Conservation (phyloP, 768 basidiomycete species). For the Hydnomerulius pinastri region DNA sequence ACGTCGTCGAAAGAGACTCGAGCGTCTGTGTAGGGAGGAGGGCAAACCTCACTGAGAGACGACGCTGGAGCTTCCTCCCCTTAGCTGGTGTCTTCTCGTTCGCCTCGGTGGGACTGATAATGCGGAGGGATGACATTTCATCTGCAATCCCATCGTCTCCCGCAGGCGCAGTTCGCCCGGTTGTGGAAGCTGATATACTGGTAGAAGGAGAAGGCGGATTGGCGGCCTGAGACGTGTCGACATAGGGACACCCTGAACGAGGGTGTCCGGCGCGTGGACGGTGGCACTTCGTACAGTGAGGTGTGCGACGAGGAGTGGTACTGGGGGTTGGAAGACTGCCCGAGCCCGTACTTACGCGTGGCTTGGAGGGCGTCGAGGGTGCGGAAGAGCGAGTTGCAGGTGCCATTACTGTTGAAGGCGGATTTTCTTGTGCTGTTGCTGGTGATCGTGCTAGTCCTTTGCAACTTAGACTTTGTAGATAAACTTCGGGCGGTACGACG, state of each 20-base stretch:
- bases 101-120: conserved; percentile 31
- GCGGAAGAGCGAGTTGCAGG: conserved; percentile 32
- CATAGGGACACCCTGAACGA: conserved; percentile 59
- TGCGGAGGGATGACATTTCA: conserved; percentile 49
- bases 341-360: conserved; percentile 12
- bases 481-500: no score
- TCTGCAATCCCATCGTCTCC: conserved; percentile 36
- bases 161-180: neutral
- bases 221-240: conserved; percentile 35
- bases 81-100: conserved; percentile 4
- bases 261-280: conserved; percentile 60
- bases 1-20: conserved; percentile 50
- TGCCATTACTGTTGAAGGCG: conserved; percentile 17
- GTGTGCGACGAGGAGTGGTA: conserved; percentile 50
- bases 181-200: conserved; percentile 4
- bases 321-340: conserved; percentile 24
- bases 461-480: no score
- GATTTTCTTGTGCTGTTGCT: no score
- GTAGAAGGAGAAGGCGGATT: conserved; percentile 18
- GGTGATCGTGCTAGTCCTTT: no score
- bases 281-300: conserved; percentile 56
- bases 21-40: conserved; percentile 42
- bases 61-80: conserved; percentile 16
- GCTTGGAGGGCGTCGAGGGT: conserved; percentile 30
- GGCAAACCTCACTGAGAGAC: conserved; percentile 33